Base-by-base conservation (phyloP, 108 stramenopile species). In the Cyclotella cryptica region DNA sequence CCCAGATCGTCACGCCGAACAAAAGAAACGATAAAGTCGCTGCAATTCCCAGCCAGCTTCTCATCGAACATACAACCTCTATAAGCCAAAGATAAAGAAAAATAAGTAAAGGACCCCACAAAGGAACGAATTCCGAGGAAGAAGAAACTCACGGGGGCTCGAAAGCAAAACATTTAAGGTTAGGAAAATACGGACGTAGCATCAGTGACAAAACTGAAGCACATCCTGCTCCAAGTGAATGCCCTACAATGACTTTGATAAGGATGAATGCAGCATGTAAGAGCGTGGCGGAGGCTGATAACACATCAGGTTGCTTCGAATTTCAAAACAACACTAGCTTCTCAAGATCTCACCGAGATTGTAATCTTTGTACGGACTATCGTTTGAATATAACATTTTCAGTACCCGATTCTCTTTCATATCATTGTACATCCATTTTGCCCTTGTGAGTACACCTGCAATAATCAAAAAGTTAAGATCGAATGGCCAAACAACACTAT, bases 21-120 rank as follows among this genome's bases (percentile, higher is more conserved):
- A 28, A 80, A 51, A n/a, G 58, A 66, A 10, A 66, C 68, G 8
- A 80, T 80, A 28, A 66, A 80, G 13, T 72, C 72, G 18, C 73
- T 47, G 44, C 71, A 67, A 17, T 66, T 43, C 13, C 42, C 71
- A 42, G 71, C 64, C 18, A 80, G 28, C 30, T 43, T 39, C 13
- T 80, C 79, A 42, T 80, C 79, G 51, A 80, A 73, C n/a, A 80
- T 73, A 21, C 79, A 80, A 10, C 79, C 79, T 22, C 55, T 71
- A 15, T 4, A 69, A 52, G 9, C 5, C n/a, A n/a, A 39, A 26
- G 1, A 15, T 18, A 39, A 69, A 39, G 10, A 54, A n/a, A 29
- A 10, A 51, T 54, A 22, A 43, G 29, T 10, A 17, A 35, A 7
- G 53, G 35, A 2, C 21, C 44, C 30, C 24, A n/a, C 17, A 35